Conservation (phyloP, 768 basidiomycete genomes). For the Podaxis rugospora region DNA sequence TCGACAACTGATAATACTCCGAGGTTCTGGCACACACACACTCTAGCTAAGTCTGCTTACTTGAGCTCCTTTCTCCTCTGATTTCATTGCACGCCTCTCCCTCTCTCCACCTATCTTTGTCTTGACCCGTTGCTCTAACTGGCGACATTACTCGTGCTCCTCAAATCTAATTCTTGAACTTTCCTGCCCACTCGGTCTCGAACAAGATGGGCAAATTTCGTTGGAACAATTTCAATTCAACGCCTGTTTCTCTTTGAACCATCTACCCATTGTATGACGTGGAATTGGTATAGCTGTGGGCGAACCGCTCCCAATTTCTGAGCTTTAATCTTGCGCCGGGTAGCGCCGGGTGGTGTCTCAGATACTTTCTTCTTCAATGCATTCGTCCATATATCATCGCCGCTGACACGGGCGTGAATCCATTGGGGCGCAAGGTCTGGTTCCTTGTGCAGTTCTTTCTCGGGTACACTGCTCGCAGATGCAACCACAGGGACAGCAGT, state of each 20-base stretch:
- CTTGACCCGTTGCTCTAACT: too few relatives aligned
- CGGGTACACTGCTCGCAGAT: background rate
- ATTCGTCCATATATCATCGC: conserved; percentile 6
- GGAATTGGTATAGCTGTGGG: background rate
- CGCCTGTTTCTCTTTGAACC: background rate
- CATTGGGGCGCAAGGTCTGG: conserved; percentile 16
- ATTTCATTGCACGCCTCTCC: too few relatives aligned
- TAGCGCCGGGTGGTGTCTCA: background rate
- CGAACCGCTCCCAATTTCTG: background rate
- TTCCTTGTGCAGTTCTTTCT: background rate
- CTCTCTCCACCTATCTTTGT: too few relatives aligned
- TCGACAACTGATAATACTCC: too few relatives aligned
- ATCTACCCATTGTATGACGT: background rate
- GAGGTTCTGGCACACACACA: too few relatives aligned
- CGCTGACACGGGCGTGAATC: conserved; percentile 9
- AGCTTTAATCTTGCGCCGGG: conserved; percentile 3
- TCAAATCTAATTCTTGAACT: too few relatives aligned
- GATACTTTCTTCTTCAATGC: background rate
- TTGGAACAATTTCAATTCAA: background rate
- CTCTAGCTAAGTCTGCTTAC: too few relatives aligned
- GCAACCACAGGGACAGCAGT: background rate
- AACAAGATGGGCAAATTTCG: too few relatives aligned
- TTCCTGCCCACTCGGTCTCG: too few relatives aligned
- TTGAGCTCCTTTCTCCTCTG: too few relatives aligned
- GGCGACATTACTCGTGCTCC: too few relatives aligned